Percentiles rank a stretch among this genome's conserved stretches.
phyloP scores from a whole-genome alignment of 768 basidiomycete genomes.

The Chalciporus chontae region DNA sequence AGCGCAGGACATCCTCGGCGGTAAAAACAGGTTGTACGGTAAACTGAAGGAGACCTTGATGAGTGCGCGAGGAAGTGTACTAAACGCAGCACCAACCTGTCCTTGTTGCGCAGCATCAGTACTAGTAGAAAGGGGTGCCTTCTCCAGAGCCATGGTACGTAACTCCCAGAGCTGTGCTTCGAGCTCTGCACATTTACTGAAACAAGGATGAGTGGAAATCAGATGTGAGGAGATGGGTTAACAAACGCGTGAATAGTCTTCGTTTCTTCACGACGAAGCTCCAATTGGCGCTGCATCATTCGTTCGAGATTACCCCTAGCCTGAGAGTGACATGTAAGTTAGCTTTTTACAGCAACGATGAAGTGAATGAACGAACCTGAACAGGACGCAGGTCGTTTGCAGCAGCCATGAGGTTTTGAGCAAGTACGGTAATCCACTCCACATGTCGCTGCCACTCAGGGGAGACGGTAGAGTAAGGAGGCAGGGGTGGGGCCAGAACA shows the following conservation, averaged over 20 bases:
- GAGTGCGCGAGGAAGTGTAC: background rate
- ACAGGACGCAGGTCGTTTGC: slow-evolving; percentile 88
- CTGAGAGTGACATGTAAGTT: slow-evolving; percentile 35
- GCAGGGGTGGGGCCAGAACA: slow-evolving; percentile 62
- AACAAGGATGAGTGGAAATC: slow-evolving; percentile 9
- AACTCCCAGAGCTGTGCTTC: slow-evolving; percentile 61
- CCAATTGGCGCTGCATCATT: slow-evolving; percentile 79
- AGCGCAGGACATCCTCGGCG: slow-evolving; percentile 45
- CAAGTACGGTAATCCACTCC: slow-evolving; percentile 78
- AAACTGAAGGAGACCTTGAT: slow-evolving; percentile 6
- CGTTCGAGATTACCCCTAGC: slow-evolving; percentile 77
- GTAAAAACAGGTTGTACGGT: slow-evolving; percentile 10
- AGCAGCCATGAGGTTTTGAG: slow-evolving; percentile 85
- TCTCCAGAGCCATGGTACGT: slow-evolving; percentile 30
- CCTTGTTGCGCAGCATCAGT: slow-evolving; percentile 4
- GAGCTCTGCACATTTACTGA: slow-evolving; percentile 69
- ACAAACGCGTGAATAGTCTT: slow-evolving; percentile 63
- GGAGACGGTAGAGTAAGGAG: slow-evolving; percentile 37
- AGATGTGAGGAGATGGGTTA: background rate
- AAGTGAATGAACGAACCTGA: slow-evolving; percentile 49
- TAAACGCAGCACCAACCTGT: slow-evolving; percentile 14
- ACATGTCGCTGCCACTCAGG: slow-evolving; percentile 75
- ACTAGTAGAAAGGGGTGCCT: background rate
- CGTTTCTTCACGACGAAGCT: slow-evolving; percentile 72
- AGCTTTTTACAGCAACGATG: background rate